These are phyloP conservation scores for Porogramme epimiltina DNA, from an alignment of 1,284 basidiomycete species.

Conservation along the genomic window DNA sequence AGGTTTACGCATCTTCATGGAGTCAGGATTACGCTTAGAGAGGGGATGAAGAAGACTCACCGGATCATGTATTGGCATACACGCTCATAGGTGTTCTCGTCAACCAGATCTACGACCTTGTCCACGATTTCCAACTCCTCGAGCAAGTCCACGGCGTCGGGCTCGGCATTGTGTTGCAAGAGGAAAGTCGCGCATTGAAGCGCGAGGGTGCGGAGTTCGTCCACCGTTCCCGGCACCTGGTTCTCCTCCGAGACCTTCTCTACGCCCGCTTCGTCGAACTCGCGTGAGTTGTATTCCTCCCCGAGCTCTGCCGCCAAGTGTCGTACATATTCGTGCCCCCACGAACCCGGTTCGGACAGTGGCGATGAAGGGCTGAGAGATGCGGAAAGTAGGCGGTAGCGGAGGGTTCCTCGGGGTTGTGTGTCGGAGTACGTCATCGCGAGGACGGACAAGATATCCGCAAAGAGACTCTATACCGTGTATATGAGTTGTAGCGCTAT, in stretches of 20 bases:
- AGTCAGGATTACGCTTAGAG: conserved; percentile 2
- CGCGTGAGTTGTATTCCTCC: conserved; percentile 83
- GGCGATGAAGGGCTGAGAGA: conserved; percentile 64
- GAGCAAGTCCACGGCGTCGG: conserved; percentile 95
- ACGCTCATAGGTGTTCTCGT: conserved; percentile 87
- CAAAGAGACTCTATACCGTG: conserved; percentile 77
- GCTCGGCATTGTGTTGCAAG: conserved; percentile 94
- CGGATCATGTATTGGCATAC: conserved; percentile 99
- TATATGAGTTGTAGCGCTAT: neutral
- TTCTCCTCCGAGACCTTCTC: conserved; percentile 34
- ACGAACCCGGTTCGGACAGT: conserved; percentile 87
- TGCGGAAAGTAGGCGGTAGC: conserved; percentile 86
- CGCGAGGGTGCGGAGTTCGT: conserved; percentile 80
- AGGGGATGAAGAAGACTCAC: conserved; percentile 44
- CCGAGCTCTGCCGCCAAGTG: conserved; percentile 97
- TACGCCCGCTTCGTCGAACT: conserved; percentile 39
- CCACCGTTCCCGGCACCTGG: conserved; percentile 51
- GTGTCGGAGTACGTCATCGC: conserved; percentile 99
- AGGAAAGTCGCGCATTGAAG: conserved; percentile 91
- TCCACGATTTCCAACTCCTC: conserved; percentile 94
- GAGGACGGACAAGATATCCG: conserved; percentile 97
- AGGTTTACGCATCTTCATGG: conserved; percentile 81
- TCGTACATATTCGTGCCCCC: conserved; percentile 99
- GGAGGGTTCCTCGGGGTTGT: conserved; percentile 90
- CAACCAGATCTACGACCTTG: conserved; percentile 76